Conservation (phyloP, 192 early-diverging fungal species). For the Backusella tarrabulga region DNA sequence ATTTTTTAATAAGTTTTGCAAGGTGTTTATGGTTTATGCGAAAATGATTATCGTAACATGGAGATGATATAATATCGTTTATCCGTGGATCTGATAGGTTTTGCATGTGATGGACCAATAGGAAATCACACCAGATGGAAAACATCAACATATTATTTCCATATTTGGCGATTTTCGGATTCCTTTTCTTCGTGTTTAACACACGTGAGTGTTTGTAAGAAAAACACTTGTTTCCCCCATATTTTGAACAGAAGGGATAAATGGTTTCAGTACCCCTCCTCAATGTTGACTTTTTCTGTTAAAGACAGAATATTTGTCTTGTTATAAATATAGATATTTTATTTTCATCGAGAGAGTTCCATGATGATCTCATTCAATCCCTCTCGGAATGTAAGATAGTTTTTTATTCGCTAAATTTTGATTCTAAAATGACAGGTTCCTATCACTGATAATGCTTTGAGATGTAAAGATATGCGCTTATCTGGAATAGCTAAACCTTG, state of each 20-base stretch:
- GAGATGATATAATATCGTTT: not conserved
- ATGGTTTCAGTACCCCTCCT: not conserved
- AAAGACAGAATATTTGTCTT: not conserved
- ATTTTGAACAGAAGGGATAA: not conserved
- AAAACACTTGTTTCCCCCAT: not conserved
- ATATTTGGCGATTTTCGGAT: not conserved
- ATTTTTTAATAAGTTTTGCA: not conserved
- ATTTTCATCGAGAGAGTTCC: not conserved
- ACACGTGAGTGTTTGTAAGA: not conserved
- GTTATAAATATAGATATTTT: too few species aligned
- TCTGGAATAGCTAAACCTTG: not conserved
- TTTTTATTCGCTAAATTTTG: not conserved
- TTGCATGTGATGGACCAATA: not conserved
- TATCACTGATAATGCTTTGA: not conserved
- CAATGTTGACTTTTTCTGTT: not conserved
- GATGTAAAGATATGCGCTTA: not conserved
- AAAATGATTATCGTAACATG: too few species aligned
- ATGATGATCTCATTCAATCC: not conserved
- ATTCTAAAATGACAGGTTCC: not conserved
- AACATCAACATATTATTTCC: not conserved
- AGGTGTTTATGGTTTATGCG: not conserved
- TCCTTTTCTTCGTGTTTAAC: not conserved
- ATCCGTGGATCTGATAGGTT: slow-evolving; percentile 2
- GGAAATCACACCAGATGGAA: not conserved
- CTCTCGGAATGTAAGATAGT: not conserved